These are phyloP conservation scores for Pyrus hybrid DNA, from an alignment of 331 rosid species.

Conservation along the genomic window DNA sequence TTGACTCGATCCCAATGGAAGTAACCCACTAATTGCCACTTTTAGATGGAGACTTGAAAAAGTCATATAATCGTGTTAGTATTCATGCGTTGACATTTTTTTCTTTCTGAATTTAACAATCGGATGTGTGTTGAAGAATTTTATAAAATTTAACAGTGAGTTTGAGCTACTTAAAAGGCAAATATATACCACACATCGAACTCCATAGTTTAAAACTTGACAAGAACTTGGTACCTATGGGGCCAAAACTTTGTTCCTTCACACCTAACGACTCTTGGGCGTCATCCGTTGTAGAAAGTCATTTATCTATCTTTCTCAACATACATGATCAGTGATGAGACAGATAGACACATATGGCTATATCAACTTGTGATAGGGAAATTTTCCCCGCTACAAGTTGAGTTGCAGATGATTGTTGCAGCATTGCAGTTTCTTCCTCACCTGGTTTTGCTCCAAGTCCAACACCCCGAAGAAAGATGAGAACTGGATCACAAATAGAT, in stretches of 20 bases:
- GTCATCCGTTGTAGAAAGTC: background rate
- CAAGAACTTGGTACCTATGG: background rate
- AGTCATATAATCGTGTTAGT: background rate
- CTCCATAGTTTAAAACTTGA: background rate
- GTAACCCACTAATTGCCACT: slow-evolving; percentile 11
- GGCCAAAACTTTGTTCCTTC: background rate
- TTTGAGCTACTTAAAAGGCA: background rate
- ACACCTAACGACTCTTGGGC: background rate
- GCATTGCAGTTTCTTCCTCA: background rate
- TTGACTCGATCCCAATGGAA: slow-evolving; percentile 11
- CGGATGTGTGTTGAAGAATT: no score
- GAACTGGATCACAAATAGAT: background rate
- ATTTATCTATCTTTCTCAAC: background rate
- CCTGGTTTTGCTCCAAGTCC: background rate
- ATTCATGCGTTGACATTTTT: background rate
- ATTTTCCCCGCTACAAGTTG: background rate
- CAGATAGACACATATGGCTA: background rate
- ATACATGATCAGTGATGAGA: background rate
- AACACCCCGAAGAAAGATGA: background rate
- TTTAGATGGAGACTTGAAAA: background rate
- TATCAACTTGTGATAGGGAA: background rate
- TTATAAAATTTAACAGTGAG: no score
- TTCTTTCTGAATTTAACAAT: background rate
- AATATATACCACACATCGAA: background rate
- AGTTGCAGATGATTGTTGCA: background rate